A percentile compares a stretch with the other conserved stretches of the same genome.
Evolutionary conservation across 2,329 filamentous ascomycete species (phyloP).

Genomic region (Teratosphaeria nubilosa): DNA sequence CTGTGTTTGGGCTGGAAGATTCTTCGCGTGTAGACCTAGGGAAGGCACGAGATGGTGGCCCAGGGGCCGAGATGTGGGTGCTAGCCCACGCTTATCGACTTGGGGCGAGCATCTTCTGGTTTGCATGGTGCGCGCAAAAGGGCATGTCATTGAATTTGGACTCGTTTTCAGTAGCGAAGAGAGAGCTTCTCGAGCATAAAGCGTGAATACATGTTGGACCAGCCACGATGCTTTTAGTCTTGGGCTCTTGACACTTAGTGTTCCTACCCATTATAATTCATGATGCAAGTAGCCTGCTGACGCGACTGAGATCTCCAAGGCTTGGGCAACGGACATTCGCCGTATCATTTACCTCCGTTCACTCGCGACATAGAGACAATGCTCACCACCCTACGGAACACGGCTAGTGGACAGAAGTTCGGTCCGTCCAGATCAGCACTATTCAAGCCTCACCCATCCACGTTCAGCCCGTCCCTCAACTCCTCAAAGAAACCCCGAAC

Average conservation of each 20-base stretch:
- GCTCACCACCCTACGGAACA: not conserved
- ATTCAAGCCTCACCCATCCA: not conserved
- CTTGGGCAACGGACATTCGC: not conserved
- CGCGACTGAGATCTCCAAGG: not conserved
- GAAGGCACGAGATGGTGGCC: not conserved
- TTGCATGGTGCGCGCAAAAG: not conserved
- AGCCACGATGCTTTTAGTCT: too few species aligned
- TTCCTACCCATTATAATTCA: too few species aligned
- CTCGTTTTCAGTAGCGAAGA: too few species aligned
- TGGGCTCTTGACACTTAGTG: too few species aligned
- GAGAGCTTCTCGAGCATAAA: too few species aligned
- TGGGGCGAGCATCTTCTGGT: not conserved
- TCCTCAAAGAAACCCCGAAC: conserved; percentile 65
- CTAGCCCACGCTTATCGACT: not conserved
- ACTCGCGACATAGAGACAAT: not conserved
- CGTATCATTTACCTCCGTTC: too few species aligned
- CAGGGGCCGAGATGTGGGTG: not conserved
- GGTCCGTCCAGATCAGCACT: not conserved
- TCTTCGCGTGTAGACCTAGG: not conserved
- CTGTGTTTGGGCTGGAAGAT: not conserved
- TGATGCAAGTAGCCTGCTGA: not conserved
- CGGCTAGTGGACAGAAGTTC: too few species aligned
- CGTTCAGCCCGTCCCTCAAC: conserved; percentile 32
- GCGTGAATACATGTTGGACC: too few species aligned
- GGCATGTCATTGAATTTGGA: too few species aligned